phyloP scores from a whole-genome alignment of 192 early-diverging fungal species.

The Rhizophagus prolifer region DNA sequence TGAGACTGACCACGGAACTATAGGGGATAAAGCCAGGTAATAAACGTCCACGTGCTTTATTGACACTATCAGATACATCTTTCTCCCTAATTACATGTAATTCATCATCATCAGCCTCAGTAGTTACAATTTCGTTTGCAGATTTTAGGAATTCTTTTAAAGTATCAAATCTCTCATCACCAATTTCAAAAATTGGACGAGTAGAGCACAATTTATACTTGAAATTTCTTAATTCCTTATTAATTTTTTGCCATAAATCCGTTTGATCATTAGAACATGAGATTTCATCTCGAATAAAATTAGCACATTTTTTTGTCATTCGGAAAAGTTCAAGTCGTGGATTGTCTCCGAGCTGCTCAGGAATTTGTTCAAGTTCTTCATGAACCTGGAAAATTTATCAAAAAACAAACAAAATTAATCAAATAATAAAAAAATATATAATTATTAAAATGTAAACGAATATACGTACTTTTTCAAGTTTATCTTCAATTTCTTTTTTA shows the following conservation, averaged over 20 bases:
- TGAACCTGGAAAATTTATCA: not conserved
- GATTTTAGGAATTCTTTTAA: not conserved
- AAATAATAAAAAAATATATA: not conserved
- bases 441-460: not conserved
- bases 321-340: not conserved
- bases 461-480: not conserved
- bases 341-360: not conserved
- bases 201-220: not conserved
- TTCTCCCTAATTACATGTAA: not conserved
- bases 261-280: not conserved
- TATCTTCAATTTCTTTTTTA: conserved; percentile 20
- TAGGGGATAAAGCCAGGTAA: not conserved
- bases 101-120: not conserved
- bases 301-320: not conserved
- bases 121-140: not conserved
- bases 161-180: not conserved
- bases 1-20: not conserved
- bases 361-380: not conserved
- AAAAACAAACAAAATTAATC: not conserved
- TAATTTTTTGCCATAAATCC: not conserved
- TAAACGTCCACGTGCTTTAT: not conserved
- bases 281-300: not conserved
- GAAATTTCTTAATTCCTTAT: not conserved
- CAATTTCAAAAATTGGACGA: not conserved
- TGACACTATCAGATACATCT: not conserved